phyloP scores from a whole-genome alignment of 192 early-diverging fungal species.

The Coemansia javaensis region DNA sequence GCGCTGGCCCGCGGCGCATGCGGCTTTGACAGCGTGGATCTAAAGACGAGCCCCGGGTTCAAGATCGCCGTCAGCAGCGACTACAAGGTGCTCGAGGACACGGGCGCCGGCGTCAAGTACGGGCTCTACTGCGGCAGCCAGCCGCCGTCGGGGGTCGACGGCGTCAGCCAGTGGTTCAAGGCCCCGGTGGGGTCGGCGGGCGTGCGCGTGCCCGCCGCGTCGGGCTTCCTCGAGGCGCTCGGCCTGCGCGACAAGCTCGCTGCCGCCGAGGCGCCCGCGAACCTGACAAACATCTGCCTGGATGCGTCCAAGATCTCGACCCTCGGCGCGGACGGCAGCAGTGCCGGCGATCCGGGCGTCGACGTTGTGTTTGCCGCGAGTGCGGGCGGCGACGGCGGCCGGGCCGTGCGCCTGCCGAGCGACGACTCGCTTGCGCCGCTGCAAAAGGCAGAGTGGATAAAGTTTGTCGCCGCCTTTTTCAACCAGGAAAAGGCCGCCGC shows the following conservation, averaged over 20 bases:
- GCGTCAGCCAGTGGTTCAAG: conserved; percentile 46
- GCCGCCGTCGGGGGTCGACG: conserved; percentile 19
- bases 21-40: conserved; percentile 22
- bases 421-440: conserved; percentile 28
- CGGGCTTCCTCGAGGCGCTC: conserved; percentile 45
- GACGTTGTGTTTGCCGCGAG: conserved; percentile 30
- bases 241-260: conserved; percentile 13
- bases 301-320: conserved; percentile 22
- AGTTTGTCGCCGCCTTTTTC: conserved; percentile 40
- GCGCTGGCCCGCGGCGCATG: conserved; percentile 16
- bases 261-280: conserved; percentile 14
- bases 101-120: conserved; percentile 20
- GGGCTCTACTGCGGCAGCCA: conserved; percentile 44
- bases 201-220: conserved; percentile 22
- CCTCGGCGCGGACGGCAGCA: conserved; percentile 4
- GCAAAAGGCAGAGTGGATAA: conserved; percentile 49
- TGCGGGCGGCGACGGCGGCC: conserved; percentile 22
- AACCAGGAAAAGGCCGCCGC: conserved; percentile 31
- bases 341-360: background rate
- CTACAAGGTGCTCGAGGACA: conserved; percentile 48
- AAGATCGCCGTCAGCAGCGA: conserved; percentile 34
- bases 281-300: conserved; percentile 38
- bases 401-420: conserved; percentile 25
- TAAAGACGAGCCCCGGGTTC: conserved; percentile 37
- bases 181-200: conserved; percentile 37